phyloP scores from a whole-genome alignment of 805 yeast species.

The Lachancea dasiensis region DNA sequence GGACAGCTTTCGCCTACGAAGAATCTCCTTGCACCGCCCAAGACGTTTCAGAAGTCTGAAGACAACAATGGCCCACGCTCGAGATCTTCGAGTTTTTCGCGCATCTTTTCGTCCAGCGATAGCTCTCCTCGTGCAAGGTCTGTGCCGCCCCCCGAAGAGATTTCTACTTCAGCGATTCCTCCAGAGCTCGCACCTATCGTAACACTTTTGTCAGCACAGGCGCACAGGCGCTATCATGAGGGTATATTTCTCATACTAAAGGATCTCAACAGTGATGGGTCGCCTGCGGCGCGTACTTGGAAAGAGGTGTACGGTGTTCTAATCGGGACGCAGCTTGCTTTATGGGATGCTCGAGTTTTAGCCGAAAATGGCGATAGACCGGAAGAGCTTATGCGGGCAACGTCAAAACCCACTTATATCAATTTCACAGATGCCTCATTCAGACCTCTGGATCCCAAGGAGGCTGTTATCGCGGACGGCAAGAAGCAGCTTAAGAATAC shows the following conservation, averaged over 20 bases:
- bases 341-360: slow-evolving; percentile 78
- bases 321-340: slow-evolving; percentile 84
- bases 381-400: slow-evolving; percentile 48
- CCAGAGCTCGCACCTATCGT: slow-evolving; percentile 59
- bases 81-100: slow-evolving; percentile 21
- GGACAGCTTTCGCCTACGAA: slow-evolving; percentile 16
- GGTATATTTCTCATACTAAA: slow-evolving; percentile 70
- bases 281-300: slow-evolving; percentile 82
- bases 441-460: slow-evolving; percentile 62
- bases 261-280: slow-evolving; percentile 78
- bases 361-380: slow-evolving; percentile 39
- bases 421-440: slow-evolving; percentile 88
- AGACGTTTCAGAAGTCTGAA: slow-evolving; percentile 17
- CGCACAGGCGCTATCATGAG: slow-evolving; percentile 68
- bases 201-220: slow-evolving; percentile 65
- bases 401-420: slow-evolving; percentile 76
- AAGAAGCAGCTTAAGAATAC: slow-evolving; percentile 58
- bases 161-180: slow-evolving; percentile 20
- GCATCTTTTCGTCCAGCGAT: slow-evolving; percentile 17
- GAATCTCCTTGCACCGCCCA: slow-evolving; percentile 25
- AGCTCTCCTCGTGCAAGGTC: slow-evolving; percentile 11
- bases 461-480: slow-evolving; percentile 47
- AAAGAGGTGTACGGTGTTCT: slow-evolving; percentile 87
- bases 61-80: slow-evolving; percentile 12
- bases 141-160: slow-evolving; percentile 15